These are phyloP conservation scores for Sporobolomyces phaffii DNA, from an alignment of 768 basidiomycete genomes.

Conservation along the genomic window DNA sequence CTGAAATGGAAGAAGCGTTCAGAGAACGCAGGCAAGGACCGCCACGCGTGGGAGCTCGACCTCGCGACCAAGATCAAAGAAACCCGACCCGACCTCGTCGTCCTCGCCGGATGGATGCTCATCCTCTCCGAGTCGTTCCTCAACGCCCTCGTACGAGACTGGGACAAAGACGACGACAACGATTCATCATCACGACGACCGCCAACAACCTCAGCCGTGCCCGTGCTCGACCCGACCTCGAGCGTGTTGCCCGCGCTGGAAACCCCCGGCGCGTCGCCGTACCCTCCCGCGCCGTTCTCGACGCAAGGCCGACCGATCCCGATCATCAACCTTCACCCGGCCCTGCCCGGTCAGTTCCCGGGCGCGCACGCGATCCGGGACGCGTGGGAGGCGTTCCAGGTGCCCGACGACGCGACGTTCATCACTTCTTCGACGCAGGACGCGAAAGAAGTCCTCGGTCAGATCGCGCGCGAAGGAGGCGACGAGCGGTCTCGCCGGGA, in stretches of 20 bases:
- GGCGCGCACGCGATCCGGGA: conserved; percentile 79
- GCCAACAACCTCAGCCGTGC: too few species aligned
- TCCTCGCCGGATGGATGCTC: conserved; percentile 99
- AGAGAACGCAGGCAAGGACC: conserved; percentile 49
- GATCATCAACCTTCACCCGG: conserved; percentile 95
- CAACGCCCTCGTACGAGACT: conserved; percentile 51
- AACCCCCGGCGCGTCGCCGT: conserved; percentile 29
- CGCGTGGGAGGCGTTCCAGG: conserved; percentile 77
- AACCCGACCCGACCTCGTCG: conserved; percentile 66
- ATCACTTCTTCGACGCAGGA: not conserved
- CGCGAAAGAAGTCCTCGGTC: conserved; percentile 37
- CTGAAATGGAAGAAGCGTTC: conserved; percentile 69
- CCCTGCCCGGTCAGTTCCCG: conserved; percentile 91
- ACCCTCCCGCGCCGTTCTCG: not conserved
- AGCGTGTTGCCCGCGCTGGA: not conserved
- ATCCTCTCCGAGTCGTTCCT: conserved; percentile 78
- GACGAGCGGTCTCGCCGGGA: not conserved
- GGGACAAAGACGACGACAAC: conserved; percentile 27
- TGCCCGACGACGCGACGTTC: conserved; percentile 7
- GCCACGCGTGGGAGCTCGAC: conserved; percentile 82
- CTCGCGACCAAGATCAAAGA: conserved; percentile 56
- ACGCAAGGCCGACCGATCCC: conserved; percentile 57
- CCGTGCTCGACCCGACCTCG: not conserved
- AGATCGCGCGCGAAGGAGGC: not conserved
- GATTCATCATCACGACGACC: too few species aligned